phyloP scores from a whole-genome alignment of 306 rosid genomes.

The Bauhinia variegata region DNA sequence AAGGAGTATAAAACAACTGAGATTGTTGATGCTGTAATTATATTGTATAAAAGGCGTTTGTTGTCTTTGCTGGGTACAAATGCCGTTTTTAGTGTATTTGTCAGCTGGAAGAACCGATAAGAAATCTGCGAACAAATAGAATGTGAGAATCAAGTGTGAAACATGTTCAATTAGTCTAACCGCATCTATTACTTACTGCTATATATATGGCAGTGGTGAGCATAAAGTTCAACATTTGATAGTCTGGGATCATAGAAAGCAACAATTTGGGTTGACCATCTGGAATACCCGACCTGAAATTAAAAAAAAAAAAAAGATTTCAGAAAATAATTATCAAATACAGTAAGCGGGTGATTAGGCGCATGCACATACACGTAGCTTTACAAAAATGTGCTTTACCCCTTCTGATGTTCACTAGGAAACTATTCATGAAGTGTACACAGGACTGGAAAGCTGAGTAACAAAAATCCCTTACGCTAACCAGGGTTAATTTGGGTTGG shows the following conservation, averaged over 20 bases:
- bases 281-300: constrained; percentile 81
- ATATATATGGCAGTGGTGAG: constrained; percentile 72
- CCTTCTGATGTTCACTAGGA: constrained; percentile 13
- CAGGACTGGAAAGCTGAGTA: constrained; percentile 2
- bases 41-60: constrained; percentile 72
- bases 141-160: constrained; percentile 12
- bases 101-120: constrained; percentile 75
- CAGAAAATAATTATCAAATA: constrained; percentile 24
- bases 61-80: constrained; percentile 86
- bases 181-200: constrained; percentile 61
- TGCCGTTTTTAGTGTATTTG: constrained; percentile 83
- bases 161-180: not conserved
- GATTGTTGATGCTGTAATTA: constrained; percentile 59
- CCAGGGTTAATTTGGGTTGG: no score
- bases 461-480: constrained; percentile 21
- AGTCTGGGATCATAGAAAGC: constrained; percentile 81
- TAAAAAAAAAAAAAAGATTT: constrained; percentile 1
- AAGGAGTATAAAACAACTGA: constrained; percentile 68
- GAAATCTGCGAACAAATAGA: constrained; percentile 71
- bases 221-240: constrained; percentile 90
- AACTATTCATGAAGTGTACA: not conserved
- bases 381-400: constrained; percentile 13
- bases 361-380: not conserved
- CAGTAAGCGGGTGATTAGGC: not conserved
- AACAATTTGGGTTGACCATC: constrained; percentile 91